Evolutionary conservation across 1,284 basidiomycete genomes (phyloP).

Genomic region (Cronartium ribicola): DNA sequence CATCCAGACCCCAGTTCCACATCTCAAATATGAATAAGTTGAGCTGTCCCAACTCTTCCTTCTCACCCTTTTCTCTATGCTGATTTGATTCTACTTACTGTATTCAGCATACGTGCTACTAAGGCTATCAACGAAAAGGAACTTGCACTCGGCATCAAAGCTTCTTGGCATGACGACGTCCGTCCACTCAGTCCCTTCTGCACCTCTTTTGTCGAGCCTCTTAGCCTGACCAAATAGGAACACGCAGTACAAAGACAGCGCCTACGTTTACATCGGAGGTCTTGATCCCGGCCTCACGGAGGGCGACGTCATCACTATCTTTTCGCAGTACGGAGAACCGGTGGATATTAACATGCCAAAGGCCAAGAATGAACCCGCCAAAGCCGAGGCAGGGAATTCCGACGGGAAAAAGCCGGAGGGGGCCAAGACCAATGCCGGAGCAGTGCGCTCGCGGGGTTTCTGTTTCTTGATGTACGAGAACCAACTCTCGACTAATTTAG

Average conservation of each 20-base stretch:
- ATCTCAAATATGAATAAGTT: not conserved
- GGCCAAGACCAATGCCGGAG: constrained; percentile 61
- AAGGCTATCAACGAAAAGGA: constrained; percentile 39
- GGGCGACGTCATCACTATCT: constrained; percentile 94
- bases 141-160: constrained; percentile 27
- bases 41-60: not conserved
- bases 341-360: constrained; percentile 91
- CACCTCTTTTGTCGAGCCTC: not conserved
- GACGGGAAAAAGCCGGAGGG: constrained; percentile 44
- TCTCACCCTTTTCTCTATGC: not conserved
- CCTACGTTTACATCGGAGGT: constrained; percentile 52
- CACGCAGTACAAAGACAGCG: constrained; percentile 42
- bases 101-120: constrained; percentile 24
- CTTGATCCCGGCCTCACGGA: constrained; percentile 65
- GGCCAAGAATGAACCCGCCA: constrained; percentile 48
- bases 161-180: constrained; percentile 41
- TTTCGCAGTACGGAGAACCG: constrained; percentile 97
- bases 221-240: not conserved
- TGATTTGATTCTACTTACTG: not conserved
- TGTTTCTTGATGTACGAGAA: constrained; percentile 99
- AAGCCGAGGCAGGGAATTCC: constrained; percentile 4
- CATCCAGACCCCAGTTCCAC: not conserved
- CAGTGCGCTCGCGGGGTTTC: constrained; percentile 83
- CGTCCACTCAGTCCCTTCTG: not conserved
- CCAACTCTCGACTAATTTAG: constrained; percentile 88